Evolutionary conservation across 768 basidiomycete species (phyloP), one percentile per base, ranked within the genome.

Genomic region (Heimioporus sp.): DNA sequence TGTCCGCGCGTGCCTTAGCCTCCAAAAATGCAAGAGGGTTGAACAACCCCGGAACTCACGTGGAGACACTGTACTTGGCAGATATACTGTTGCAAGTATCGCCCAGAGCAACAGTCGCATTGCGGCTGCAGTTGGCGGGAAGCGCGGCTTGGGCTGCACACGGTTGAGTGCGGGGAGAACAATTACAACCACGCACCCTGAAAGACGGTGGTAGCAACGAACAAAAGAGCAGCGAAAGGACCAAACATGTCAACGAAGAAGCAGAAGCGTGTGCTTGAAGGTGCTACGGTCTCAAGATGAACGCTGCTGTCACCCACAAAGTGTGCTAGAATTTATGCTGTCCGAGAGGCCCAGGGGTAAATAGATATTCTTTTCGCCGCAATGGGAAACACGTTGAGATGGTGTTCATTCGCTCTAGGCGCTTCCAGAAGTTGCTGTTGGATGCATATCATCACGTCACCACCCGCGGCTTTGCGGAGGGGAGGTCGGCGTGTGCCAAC

Each of bases 41-140:
- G 24, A 28, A 28, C 13, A 12, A 39, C 9, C 10, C 8, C 9
- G 3, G 19, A 17, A 71, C 81, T 45, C 55, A 87, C 85, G 83
- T 83, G 36, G 85, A 86, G 54, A 78, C 80, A 48, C 81, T 78
- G 61, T 84, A 59, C 17, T 75, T 64, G 35, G 79, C 77, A 57
- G 83, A 87, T 66, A 90, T 90, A 49, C 54, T 60, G 67, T 89
- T n/a, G 65, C 88, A 90, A 53, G 76, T 79, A 62, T 88, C 83
- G 32, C 80, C 81, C 6, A 62, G 58, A 53, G 69, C 59, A 48
- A 90, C 76, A 46, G 79, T 85, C 64, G 83, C 83, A 17, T 65
- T 75, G 56, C 88, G 81, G 16, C 76, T 71, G 64, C 88, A 89
- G 40, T 69, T 61, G 46, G 63, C 54, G 35, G 76, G 76, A 50